Base-by-base conservation (phyloP, 2,329 filamentous ascomycete genomes). In the Westerdykella aurantiaca region DNA sequence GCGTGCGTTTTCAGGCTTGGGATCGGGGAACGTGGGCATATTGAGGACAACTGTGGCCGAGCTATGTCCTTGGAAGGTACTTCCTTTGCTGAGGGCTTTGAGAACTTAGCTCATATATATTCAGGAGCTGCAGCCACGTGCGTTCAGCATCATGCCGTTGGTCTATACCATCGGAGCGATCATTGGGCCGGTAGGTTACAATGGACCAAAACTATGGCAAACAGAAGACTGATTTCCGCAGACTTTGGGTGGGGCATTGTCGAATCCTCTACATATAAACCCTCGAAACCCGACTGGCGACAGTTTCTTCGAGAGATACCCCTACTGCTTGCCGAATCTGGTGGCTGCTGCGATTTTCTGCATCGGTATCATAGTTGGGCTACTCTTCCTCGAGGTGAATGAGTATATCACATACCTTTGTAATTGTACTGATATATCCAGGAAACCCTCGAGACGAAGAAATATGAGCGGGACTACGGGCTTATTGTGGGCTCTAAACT, bases 141-240 rank as follows among this genome's bases (percentile, higher is more conserved):
- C 93, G 0, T 97, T 97, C 66, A 89, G 85, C 51, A 75, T 97
- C 37, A 96, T 97, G 90, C 91, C 91, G 4, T 70, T 97, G 13
- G 86, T 85, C 1, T 97, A 88, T 85, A 89, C 83, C 10, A 72
- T 96, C 41, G 91, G 91, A 0, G 86, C 82, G 31, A 88, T 95
- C 31, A 86, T 95, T 53, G 91, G 91, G 0, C 91, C 91, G 1
- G 83, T 55, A 45, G 31, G 34, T 39, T 18, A 7, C 22, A 17
- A 34, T 21, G 17, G 3, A 25, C 17, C 21, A 14, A 29, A 6
- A 6, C 37, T 2, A 18, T 13, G 16, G 14, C 13, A n/a, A 23
- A 38, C 13, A n/a, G 34, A 38, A 5, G 18, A 21, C 38, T 46
- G 18, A 43, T 17, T 22, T 14, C 14, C n/a, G 7, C 37, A 53